Evolutionary conservation across 441 rosid species (phyloP), one percentile per base, ranked within the genome.

Genomic region (Geranium incanum): DNA sequence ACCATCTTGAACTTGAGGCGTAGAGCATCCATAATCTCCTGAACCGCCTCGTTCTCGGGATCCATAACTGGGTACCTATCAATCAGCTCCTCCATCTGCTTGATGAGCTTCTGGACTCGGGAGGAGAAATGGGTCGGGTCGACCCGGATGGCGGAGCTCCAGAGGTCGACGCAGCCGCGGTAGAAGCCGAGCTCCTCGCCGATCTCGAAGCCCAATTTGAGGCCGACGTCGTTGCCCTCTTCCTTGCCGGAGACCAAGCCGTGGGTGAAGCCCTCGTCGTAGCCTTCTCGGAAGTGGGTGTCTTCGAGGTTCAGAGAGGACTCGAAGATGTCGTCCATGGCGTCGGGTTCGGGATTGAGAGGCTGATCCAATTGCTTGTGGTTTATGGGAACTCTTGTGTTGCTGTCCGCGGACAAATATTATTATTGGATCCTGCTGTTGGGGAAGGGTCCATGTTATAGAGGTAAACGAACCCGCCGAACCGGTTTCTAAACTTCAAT

Each of bases 141-240:
- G 16, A 84, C 70, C 71, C 78, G 82, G 72, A 88, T 80, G 1
- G 74, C 86, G 3, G 95, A 84, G 74, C 75, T 86, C 92, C 95
- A 91, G 28, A 91, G 75, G 55, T 79, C 86, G 63, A 85, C 83
- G 74, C 96, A 93, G 52, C 96, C 96, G 43, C 77, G 75, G 83
- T 91, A 93, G 82, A 93, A 93, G 1, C 95, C 97, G 12, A 91
- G 77, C 39, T 89, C 91, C 82, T 93, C 93, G 16, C 97, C 97
- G 15, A 81, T 78, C 62, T 85, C 95, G 78, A 89, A 91, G n/a
- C 98, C 97, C 1, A 72, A 74, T 81, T 83, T 84, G 67, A 89
- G 76, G 63, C 93, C 98, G 7, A 86, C 82, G 69, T 83, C 83
- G 12, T 77, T 82, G 62, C 82, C 90, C 57, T 93, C 95, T 72